Evolutionary conservation across 2,329 filamentous ascomycete genomes (phyloP).

Genomic region (Aspergillus ochraceoroseus): DNA sequence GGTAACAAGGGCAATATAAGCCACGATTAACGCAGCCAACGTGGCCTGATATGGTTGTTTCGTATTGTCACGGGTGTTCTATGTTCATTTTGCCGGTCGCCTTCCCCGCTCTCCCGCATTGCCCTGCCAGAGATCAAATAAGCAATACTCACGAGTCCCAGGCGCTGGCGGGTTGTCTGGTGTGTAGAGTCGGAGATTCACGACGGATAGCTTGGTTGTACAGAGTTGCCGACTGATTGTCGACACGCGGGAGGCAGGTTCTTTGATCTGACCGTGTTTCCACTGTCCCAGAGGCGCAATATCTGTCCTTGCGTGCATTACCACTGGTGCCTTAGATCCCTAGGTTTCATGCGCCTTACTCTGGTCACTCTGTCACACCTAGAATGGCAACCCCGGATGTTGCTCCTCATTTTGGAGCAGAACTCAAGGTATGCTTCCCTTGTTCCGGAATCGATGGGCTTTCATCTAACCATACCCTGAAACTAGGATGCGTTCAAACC

Average conservation of each 20-base stretch:
- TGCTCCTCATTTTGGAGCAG: slow-evolving; percentile 81
- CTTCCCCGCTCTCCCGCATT: slow-evolving; percentile 26
- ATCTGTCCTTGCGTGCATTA: neutral
- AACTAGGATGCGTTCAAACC: slow-evolving; percentile 92
- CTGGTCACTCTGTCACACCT: slow-evolving; percentile 15
- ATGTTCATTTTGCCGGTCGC: slow-evolving; percentile 18
- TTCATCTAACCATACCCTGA: slow-evolving; percentile 23
- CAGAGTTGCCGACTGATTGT: neutral
- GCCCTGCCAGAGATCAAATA: slow-evolving; percentile 7
- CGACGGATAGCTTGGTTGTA: neutral
- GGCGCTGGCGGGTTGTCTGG: slow-evolving; percentile 5
- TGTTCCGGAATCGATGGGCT: neutral
- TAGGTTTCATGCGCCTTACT: slow-evolving; percentile 27
- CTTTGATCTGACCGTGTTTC: neutral
- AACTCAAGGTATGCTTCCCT: slow-evolving; percentile 68
- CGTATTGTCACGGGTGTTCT: slow-evolving; percentile 28
- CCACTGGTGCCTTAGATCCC: slow-evolving; percentile 7
- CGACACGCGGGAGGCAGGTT: neutral
- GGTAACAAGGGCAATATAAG: neutral
- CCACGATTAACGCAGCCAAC: slow-evolving; percentile 6
- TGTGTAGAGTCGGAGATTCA: neutral
- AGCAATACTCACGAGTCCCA: slow-evolving; percentile 10
- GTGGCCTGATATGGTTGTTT: slow-evolving; percentile 23
- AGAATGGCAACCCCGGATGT: slow-evolving; percentile 77
- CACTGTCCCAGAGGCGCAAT: neutral